Conservation (phyloP, 176 grass and related monocot species). For the Aegilops umbellulata region DNA sequence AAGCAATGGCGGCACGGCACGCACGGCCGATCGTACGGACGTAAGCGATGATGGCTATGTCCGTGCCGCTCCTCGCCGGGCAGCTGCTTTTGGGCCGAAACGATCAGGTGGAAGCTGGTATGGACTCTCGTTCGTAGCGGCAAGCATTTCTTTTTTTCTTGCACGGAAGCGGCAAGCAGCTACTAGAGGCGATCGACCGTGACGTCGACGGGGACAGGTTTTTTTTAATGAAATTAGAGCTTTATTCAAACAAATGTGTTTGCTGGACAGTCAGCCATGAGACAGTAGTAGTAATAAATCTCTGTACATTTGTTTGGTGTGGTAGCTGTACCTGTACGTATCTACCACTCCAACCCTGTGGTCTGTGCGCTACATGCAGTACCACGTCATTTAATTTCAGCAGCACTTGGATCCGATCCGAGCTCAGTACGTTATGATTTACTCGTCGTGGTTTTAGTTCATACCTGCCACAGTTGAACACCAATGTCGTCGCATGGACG, state of each 20-base stretch:
- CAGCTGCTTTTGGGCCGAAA: too few relatives aligned
- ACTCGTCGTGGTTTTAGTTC: too few relatives aligned
- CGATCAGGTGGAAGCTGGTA: too few relatives aligned
- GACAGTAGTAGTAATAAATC: not conserved
- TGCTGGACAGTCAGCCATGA: too few relatives aligned
- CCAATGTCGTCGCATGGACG: not conserved
- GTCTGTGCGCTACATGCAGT: not conserved
- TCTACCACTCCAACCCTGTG: not conserved
- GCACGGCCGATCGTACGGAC: not conserved
- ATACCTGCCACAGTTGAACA: not conserved
- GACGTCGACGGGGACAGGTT: too few relatives aligned
- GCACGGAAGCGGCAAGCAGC: too few relatives aligned
- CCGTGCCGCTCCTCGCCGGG: not conserved
- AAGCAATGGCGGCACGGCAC: too few relatives aligned
- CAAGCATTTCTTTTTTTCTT: too few relatives aligned
- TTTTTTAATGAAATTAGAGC: too few relatives aligned
- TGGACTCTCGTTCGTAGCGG: too few relatives aligned
- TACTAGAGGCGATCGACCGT: too few relatives aligned
- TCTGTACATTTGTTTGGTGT: not conserved
- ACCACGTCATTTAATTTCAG: not conserved
- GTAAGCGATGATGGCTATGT: not conserved
- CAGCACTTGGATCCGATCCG: not conserved
- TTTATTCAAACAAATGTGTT: too few relatives aligned
- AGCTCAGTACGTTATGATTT: not conserved
- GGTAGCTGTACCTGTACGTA: not conserved